Conservation (phyloP, 164 flowering plant genomes). For the Hamamelis virginiana region DNA sequence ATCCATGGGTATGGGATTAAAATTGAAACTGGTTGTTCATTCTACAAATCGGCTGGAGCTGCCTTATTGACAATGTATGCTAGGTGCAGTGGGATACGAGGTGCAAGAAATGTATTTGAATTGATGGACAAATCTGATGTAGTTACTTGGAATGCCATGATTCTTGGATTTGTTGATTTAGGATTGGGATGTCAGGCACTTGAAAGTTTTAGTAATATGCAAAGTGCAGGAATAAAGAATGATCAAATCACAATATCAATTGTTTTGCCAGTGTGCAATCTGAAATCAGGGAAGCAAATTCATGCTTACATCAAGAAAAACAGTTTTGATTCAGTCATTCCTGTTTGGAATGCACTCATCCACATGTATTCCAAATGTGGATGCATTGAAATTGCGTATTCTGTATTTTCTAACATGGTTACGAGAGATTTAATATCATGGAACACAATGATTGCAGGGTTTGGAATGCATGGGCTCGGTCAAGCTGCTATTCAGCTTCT, state of each 20-base stretch:
- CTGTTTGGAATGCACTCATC: conserved; percentile 47
- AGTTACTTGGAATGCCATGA: conserved; percentile 66
- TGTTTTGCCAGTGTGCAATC: conserved; percentile 45
- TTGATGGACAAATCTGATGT: conserved; percentile 47
- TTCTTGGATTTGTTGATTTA: conserved; percentile 37
- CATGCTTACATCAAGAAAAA: conserved; percentile 42
- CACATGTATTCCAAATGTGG: conserved; percentile 59
- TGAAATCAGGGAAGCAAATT: conserved; percentile 45
- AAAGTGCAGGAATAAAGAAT: conserved; percentile 27
- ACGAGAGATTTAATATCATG: conserved; percentile 49
- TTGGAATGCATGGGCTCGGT: conserved; percentile 50
- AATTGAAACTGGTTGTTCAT: conserved; percentile 9
- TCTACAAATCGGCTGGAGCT: conserved; percentile 47
- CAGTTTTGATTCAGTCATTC: conserved; percentile 16
- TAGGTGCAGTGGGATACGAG: conserved; percentile 25
- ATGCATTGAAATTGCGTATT: conserved; percentile 31
- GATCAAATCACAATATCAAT: conserved; percentile 45
- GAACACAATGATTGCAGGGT: conserved; percentile 55
- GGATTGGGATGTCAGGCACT: conserved; percentile 34
- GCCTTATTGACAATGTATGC: conserved; percentile 50
- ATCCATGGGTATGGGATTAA: conserved; percentile 52
- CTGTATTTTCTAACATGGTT: conserved; percentile 35
- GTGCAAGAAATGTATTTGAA: conserved; percentile 37
- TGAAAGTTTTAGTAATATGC: conserved; percentile 39
- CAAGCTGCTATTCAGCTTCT: conserved; percentile 39